These are phyloP conservation scores for Claviceps cyperi DNA, from an alignment of 2,329 filamentous ascomycete genomes.

Conservation along the genomic window DNA sequence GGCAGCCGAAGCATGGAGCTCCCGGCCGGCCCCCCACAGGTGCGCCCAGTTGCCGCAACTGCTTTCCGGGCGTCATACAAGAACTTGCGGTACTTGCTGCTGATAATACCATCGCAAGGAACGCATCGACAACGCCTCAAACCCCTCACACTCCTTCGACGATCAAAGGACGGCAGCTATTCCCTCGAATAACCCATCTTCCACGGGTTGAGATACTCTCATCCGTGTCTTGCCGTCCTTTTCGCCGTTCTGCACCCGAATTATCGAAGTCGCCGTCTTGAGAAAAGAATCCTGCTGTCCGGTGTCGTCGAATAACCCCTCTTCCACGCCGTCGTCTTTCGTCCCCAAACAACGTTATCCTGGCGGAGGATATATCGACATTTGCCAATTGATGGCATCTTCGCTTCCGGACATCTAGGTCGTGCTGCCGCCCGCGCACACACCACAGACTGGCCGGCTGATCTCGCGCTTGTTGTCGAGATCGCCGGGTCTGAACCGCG, in stretches of 20 bases:
- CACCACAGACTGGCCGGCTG: conserved; percentile 7
- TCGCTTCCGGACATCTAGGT: conserved; percentile 4
- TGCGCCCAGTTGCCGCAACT: not conserved
- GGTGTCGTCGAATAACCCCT: conserved; percentile 3
- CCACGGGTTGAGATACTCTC: too few relatives aligned
- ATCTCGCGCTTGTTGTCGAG: conserved; percentile 6
- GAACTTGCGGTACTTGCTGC: not conserved
- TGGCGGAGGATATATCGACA: not conserved
- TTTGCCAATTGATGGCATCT: conserved; percentile 7
- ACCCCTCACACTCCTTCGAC: not conserved
- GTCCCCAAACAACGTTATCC: not conserved
- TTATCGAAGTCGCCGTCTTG: not conserved
- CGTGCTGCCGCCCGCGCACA: conserved; percentile 9
- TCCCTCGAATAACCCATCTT: not conserved
- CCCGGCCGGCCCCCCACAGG: not conserved
- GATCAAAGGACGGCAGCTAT: not conserved
- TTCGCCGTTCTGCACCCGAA: not conserved
- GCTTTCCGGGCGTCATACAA: not conserved
- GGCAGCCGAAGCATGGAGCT: not conserved
- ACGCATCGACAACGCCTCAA: not conserved
- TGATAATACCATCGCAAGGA: not conserved
- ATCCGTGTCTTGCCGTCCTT: too few relatives aligned
- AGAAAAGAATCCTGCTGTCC: not conserved
- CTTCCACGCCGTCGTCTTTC: not conserved
- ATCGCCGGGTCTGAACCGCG: conserved; percentile 8